phyloP scores from a whole-genome alignment of 2,329 filamentous ascomycete species.

The Penicillium olsonii region DNA sequence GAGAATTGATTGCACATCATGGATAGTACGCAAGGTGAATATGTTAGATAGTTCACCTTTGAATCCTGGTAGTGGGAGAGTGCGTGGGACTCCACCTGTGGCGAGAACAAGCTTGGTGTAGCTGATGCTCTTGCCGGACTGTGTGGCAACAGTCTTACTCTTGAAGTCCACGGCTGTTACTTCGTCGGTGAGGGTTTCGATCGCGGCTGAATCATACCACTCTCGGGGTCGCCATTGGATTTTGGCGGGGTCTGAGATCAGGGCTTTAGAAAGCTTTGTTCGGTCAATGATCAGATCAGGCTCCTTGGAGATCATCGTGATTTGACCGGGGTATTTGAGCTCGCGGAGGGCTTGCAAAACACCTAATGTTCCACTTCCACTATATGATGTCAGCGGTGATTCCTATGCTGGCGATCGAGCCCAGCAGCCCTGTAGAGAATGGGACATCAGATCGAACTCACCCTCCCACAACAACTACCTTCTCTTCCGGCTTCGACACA shows the following conservation, averaged over 20 bases:
- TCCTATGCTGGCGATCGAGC: too few species aligned
- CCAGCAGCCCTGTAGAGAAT: too few species aligned
- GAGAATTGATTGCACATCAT: slow-evolving; percentile 76
- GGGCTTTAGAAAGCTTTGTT: slow-evolving; percentile 91
- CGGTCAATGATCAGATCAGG: slow-evolving; percentile 87
- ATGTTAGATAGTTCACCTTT: slow-evolving; percentile 78
- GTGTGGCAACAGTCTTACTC: slow-evolving; percentile 71
- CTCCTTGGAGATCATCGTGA: slow-evolving; percentile 83
- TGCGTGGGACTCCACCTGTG: slow-evolving; percentile 76
- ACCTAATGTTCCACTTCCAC: slow-evolving; percentile 81
- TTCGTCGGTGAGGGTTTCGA: slow-evolving; percentile 58
- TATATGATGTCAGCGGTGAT: slow-evolving; percentile 22
- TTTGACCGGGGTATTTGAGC: slow-evolving; percentile 73
- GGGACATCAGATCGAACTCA: slow-evolving; percentile 31
- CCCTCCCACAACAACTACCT: slow-evolving; percentile 81
- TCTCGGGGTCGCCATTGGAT: slow-evolving; percentile 73
- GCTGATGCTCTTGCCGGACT: slow-evolving; percentile 66
- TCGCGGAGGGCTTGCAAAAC: slow-evolving; percentile 80
- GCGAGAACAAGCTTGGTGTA: slow-evolving; percentile 92
- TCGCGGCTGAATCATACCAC: slow-evolving; percentile 69
- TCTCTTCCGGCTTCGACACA: slow-evolving; percentile 51
- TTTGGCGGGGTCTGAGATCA: slow-evolving; percentile 79
- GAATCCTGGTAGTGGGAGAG: slow-evolving; percentile 79
- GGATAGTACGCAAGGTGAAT: slow-evolving; percentile 77
- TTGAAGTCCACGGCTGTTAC: slow-evolving; percentile 77